Evolutionary conservation across 2,329 filamentous ascomycete species (phyloP).

Genomic region (Penicillium brasilianum): DNA sequence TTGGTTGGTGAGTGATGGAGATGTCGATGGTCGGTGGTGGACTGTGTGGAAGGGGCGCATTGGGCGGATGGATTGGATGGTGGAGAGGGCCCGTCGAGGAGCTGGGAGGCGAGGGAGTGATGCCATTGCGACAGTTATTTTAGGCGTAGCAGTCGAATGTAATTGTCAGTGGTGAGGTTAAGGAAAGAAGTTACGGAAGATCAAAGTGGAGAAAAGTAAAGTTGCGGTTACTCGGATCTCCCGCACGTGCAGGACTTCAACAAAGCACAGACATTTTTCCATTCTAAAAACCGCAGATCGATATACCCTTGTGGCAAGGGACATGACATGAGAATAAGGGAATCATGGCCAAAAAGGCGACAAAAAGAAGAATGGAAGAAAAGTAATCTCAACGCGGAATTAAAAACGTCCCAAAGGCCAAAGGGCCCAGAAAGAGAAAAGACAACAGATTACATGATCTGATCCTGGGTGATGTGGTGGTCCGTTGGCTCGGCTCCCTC

Average conservation of each 20-base stretch:
- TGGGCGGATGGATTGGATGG: conserved; percentile 6
- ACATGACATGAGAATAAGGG: conserved; percentile 29
- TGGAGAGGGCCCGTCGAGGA: conserved; percentile 8
- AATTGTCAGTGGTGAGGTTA: conserved; percentile 1
- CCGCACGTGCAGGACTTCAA: conserved; percentile 19
- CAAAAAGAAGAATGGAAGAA: conserved; percentile 14
- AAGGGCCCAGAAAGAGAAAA: background rate
- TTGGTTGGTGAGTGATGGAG: background rate
- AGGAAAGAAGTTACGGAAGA: conserved; percentile 10
- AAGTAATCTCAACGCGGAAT: conserved; percentile 6
- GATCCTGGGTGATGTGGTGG: conserved; percentile 87
- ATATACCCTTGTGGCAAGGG: conserved; percentile 1
- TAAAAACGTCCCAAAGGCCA: conserved; percentile 4
- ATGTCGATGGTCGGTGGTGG: background rate
- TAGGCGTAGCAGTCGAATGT: too few species aligned
- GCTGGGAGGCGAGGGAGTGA: conserved; percentile 17
- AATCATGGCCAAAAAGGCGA: conserved; percentile 26
- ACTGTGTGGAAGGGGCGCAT: background rate
- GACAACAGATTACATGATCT: conserved; percentile 77
- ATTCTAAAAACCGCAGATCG: conserved; percentile 17
- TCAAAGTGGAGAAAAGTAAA: conserved; percentile 16
- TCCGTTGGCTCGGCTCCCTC: conserved; percentile 73
- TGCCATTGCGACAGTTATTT: conserved; percentile 15
- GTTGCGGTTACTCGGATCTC: conserved; percentile 14
- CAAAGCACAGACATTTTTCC: conserved; percentile 23